phyloP scores from a whole-genome alignment of 306 rosid genomes.

The Mimosa bimucronata region DNA sequence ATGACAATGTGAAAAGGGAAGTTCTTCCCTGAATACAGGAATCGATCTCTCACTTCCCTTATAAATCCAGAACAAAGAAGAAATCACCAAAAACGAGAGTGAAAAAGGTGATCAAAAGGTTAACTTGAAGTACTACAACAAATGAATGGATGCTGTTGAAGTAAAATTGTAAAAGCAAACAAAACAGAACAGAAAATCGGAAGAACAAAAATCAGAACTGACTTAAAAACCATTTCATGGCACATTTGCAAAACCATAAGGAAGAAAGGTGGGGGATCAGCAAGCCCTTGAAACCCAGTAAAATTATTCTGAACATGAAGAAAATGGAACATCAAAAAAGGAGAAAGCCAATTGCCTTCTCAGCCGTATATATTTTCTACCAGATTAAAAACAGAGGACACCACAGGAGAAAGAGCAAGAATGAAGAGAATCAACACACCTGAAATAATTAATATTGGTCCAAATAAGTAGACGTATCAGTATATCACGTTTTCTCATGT shows the following conservation, averaged over 20 bases:
- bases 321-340: constrained; percentile 5
- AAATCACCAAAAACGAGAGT: constrained; percentile 6
- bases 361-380: neutral
- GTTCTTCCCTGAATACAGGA: neutral
- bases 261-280: neutral
- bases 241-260: neutral
- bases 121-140: neutral
- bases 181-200: neutral
- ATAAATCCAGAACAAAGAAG: neutral
- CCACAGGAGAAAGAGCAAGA: neutral
- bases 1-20: neutral
- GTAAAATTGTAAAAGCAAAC: neutral
- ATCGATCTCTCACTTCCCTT: neutral
- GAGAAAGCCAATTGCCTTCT: constrained; percentile 1
- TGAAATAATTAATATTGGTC: constrained; percentile 25
- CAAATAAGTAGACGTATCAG: constrained; percentile 12
- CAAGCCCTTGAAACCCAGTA: constrained; percentile 31
- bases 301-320: neutral
- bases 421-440: constrained; percentile 8
- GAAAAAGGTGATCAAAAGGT: neutral
- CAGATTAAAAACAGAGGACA: constrained; percentile 22
- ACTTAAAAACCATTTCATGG: neutral
- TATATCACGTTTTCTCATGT: constrained; percentile 28
- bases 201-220: constrained; percentile 17
- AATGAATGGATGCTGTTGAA: neutral